phyloP scores from a whole-genome alignment of 805 yeast species.

The Sugiyamaella lignohabitans region DNA sequence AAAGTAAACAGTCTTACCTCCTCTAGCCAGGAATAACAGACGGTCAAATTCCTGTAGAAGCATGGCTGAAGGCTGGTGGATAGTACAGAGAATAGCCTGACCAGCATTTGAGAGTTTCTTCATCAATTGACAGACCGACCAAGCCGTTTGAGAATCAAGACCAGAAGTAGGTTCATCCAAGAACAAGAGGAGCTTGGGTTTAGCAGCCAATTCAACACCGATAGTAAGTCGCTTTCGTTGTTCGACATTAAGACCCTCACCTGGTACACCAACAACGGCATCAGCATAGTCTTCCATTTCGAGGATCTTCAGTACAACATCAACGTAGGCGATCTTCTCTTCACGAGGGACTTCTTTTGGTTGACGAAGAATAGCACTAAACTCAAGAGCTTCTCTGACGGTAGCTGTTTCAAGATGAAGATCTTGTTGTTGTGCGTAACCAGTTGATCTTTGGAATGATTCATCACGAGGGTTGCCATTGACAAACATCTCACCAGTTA shows the following conservation, averaged over 20 bases:
- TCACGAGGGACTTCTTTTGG: constrained; percentile 43
- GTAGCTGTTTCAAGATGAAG: constrained; percentile 59
- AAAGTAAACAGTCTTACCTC: constrained; percentile 70
- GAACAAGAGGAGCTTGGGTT: constrained; percentile 53
- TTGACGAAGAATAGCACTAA: constrained; percentile 64
- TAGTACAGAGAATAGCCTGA: constrained; percentile 65
- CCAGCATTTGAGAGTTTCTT: constrained; percentile 54
- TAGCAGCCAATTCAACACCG: constrained; percentile 63
- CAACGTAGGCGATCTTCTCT: constrained; percentile 62
- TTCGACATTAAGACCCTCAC: constrained; percentile 61
- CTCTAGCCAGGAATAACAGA: constrained; percentile 58
- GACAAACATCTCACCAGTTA: constrained; percentile 60
- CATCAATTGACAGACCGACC: constrained; percentile 58
- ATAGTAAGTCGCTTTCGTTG: constrained; percentile 57
- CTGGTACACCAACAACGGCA: constrained; percentile 68
- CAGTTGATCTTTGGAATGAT: constrained; percentile 60
- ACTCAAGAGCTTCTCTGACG: constrained; percentile 64
- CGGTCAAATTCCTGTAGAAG: constrained; percentile 73
- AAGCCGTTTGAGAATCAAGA: constrained; percentile 61
- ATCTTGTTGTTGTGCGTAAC: constrained; percentile 76
- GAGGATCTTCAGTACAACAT: constrained; percentile 53
- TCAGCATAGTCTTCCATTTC: constrained; percentile 62
- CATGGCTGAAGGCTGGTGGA: constrained; percentile 82
- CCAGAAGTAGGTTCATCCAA: constrained; percentile 68
- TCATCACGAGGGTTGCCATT: constrained; percentile 55